Conservation (phyloP, 495 filamentous ascomycete genomes). For the Aspergillus egyptiacus region DNA sequence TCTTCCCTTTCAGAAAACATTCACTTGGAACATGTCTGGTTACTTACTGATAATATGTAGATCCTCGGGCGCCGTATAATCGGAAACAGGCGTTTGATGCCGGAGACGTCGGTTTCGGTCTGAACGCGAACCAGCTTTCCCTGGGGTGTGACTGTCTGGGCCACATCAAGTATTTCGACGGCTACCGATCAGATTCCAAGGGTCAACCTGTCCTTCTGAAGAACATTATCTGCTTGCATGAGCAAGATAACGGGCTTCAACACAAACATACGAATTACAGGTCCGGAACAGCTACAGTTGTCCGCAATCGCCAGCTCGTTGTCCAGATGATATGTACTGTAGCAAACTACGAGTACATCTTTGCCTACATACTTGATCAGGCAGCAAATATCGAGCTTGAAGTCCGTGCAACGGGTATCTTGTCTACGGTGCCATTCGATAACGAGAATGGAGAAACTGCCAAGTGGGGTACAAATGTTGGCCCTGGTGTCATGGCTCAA, state of each 20-base stretch:
- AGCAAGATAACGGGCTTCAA: conserved; percentile 60
- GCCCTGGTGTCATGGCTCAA: conserved; percentile 73
- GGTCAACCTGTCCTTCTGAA: conserved; percentile 50
- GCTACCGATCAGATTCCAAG: conserved; percentile 48
- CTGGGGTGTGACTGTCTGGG: conserved; percentile 66
- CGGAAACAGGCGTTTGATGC: conserved; percentile 67
- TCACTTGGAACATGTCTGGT: neutral
- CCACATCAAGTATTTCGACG: conserved; percentile 59
- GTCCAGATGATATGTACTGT: conserved; percentile 73
- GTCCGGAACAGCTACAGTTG: conserved; percentile 52
- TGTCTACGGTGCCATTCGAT: conserved; percentile 78
- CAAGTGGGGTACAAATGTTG: conserved; percentile 78
- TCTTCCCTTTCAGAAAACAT: neutral
- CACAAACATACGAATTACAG: conserved; percentile 67
- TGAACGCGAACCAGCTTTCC: conserved; percentile 60
- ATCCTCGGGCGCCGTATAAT: conserved; percentile 61
- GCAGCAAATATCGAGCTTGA: conserved; percentile 76
- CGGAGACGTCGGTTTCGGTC: conserved; percentile 60
- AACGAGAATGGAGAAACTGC: conserved; percentile 48
- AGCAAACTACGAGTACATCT: conserved; percentile 79
- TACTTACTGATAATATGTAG: conserved; percentile 25
- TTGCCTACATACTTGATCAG: conserved; percentile 81
- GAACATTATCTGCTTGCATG: conserved; percentile 61
- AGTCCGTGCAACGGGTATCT: conserved; percentile 77
- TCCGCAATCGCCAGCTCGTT: conserved; percentile 56